Evolutionary conservation across 2,329 filamentous ascomycete genomes (phyloP), one percentile per base, ranked within the genome.

Genomic region (Fusarium solani-melongenae): DNA sequence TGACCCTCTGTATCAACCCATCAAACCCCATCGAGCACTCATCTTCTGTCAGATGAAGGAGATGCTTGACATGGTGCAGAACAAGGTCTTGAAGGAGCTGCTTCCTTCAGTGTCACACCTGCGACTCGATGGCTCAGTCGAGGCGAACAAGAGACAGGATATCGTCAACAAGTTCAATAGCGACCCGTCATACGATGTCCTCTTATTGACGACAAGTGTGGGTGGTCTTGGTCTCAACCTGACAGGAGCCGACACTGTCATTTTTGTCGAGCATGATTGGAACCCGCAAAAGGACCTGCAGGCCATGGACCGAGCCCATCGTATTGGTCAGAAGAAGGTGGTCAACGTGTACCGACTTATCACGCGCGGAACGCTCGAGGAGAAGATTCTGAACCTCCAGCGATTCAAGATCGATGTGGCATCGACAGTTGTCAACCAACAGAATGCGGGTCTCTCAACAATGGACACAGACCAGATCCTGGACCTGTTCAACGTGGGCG

Each of bases 31-130:
- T 81, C 94, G 96, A 51, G 97, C 96, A 1, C 90, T 99, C 31
- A 93, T 99, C 75, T 99, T 99, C 87, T 99, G 96, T 79, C 96
- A 99, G 82, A 98, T 99, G 94, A 99, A 99, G 84, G 96, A 99
- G 82, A 99, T 99, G 97, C 88, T 99, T 27, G 96, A 99, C 82
- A 98, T 99, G 90, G 97, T 99, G 3, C 95, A 98, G 81, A 94
- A 93, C 77, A 95, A 96, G 66, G 96, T 99, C 1, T 85, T 99
- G 41, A 94, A 94, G 82, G 93, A 93, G 79, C 88, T 98, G 84
- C 88, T 99, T n/a, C 96, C 96, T 1, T 93, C 92, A 0, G 95
- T 98, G 7, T 96, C 97, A 39, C 98, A 93, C 80, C 90, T 98
- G 66, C 93, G 97, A n/a, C 90, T 99, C 36, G 97, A 99, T 78